Base-by-base conservation (phyloP, 75 land plant genomes). In the Pseudotsuga menziesii region DNA sequence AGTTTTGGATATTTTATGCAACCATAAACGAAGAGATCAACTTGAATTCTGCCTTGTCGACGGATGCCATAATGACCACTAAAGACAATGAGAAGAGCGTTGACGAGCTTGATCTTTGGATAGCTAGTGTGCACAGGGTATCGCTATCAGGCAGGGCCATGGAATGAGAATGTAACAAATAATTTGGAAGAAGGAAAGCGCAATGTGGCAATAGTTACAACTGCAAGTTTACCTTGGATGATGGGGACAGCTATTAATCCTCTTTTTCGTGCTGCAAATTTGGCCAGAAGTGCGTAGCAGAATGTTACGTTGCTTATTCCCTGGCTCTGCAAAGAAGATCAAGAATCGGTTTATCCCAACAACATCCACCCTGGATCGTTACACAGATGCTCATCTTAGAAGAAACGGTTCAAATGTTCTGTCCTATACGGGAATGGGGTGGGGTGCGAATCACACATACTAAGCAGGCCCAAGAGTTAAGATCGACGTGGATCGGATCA, bases 141-240 rank as follows among this genome's bases (percentile, higher is more conserved):
- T 63, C 76, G 79, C 70, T 92, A 86, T 78, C 89, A 94, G 13
- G 98, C 91, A 48, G 94, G 92, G 0, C 81, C 88, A 58, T 93
- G 89, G 92, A 78, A 77, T 19, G 90, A 90, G 66, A 71, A 57
- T 32, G 70, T 56, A 36, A 88, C 84, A 69, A 76, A 84, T 79
- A 74, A 86, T 16, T 32, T 14, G 2, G 78, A 88, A 11, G 85
- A 85, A 41, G 67, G 76, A 41, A 84, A 79, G 75, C 88, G 98
- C n/a, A 87, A 92, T 83, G 92, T 96, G 78, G 99, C 99, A 57
- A 96, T 96, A 74, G 95, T 96, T 61, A 96, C 99, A 57, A 96
- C 99, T 59, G 99, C 99, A 39, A 94, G 98, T 67, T 89, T 96
- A 57, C 99, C 99, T 73, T 96, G 99, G 99, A 90, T 96, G 99